Evolutionary conservation across 1,284 basidiomycete genomes (phyloP).

Genomic region (Cryptococcus neoformans): DNA sequence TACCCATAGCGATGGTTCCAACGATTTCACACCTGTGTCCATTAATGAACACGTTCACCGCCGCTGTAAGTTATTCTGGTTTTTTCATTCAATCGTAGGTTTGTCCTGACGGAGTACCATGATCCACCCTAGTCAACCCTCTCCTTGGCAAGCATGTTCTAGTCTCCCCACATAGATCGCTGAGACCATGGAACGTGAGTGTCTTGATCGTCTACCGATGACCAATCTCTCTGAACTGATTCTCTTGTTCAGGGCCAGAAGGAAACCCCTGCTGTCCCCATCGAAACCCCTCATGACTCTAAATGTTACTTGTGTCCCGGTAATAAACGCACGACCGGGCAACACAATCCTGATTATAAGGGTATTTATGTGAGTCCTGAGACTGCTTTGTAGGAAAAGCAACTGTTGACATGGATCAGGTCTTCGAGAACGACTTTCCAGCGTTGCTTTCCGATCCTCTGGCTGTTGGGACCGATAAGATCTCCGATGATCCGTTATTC

Average conservation of each 20-base stretch:
- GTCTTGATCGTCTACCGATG: not conserved
- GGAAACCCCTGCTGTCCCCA: conserved; percentile 59
- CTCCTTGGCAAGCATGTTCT: conserved; percentile 60
- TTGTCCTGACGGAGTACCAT: too few species aligned
- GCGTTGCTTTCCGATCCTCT: conserved; percentile 61
- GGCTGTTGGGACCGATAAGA: conserved; percentile 50
- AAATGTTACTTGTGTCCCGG: conserved; percentile 89
- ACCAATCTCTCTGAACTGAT: not conserved
- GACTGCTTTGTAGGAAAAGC: not conserved
- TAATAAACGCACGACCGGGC: conserved; percentile 72
- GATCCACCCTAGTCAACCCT: conserved; percentile 40
- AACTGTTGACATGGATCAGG: conserved; percentile 17
- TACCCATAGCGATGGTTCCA: too few species aligned
- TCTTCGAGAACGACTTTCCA: conserved; percentile 78
- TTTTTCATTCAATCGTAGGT: too few species aligned
- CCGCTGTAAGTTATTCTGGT: too few species aligned
- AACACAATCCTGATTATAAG: conserved; percentile 66
- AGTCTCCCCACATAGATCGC: conserved; percentile 71
- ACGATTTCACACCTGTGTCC: too few species aligned
- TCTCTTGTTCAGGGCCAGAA: conserved; percentile 62
- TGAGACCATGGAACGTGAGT: conserved; percentile 44
- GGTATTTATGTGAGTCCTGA: conserved; percentile 57
- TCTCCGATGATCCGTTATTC: conserved; percentile 60
- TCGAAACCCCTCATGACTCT: conserved; percentile 68
- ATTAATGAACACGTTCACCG: too few species aligned